These are phyloP conservation scores for Afroboletus lepidellus DNA, from an alignment of 1,284 basidiomycete species.

Conservation along the genomic window DNA sequence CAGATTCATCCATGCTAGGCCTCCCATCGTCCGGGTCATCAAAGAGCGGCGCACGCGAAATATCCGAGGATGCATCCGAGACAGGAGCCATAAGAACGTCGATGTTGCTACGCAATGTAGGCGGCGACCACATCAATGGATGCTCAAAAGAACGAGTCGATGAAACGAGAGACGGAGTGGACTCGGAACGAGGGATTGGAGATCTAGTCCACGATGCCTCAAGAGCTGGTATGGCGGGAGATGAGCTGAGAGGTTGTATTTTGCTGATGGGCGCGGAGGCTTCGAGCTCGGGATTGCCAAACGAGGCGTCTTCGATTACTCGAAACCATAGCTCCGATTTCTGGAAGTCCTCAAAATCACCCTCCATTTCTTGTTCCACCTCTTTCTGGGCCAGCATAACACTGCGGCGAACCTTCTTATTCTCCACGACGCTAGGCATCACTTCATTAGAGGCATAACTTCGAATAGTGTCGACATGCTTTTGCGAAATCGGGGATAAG, in stretches of 20 bases:
- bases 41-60: conserved; percentile 74
- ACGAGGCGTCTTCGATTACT: conserved; percentile 73
- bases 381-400: conserved; percentile 85
- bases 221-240: conserved; percentile 10
- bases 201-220: conserved; percentile 24
- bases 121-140: conserved; percentile 27
- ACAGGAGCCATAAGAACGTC: conserved; percentile 77
- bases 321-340: conserved; percentile 89
- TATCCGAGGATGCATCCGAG: conserved; percentile 45
- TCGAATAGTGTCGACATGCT: conserved; percentile 68
- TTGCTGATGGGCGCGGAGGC: conserved; percentile 27
- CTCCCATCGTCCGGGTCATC: conserved; percentile 69
- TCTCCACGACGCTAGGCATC: conserved; percentile 44
- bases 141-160: conserved; percentile 21
- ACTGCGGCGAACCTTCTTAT: conserved; percentile 67
- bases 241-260: conserved; percentile 22
- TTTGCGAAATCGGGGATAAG: conserved; percentile 65
- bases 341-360: conserved; percentile 88
- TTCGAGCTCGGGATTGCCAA: conserved; percentile 30
- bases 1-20: conserved; percentile 62
- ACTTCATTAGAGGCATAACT: conserved; percentile 57
- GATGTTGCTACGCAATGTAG: conserved; percentile 53
- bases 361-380: conserved; percentile 86
- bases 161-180: conserved; percentile 33
- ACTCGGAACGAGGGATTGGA: conserved; percentile 40